phyloP scores from a whole-genome alignment of 2,329 filamentous ascomycete genomes.

The Sordariomycetes sp. region DNA sequence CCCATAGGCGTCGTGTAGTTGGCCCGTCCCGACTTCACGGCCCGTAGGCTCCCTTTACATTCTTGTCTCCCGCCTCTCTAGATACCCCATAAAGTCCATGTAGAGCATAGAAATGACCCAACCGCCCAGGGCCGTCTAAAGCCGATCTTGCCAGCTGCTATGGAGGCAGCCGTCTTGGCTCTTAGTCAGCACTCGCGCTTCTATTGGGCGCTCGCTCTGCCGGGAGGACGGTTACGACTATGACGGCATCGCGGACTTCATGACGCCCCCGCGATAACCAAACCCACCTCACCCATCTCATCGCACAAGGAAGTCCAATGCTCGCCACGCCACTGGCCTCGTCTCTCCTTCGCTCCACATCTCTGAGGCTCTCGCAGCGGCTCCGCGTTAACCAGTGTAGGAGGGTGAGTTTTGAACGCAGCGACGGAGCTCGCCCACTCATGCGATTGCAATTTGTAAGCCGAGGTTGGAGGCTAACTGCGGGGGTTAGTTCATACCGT shows the following conservation, averaged over 20 bases:
- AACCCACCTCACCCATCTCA: neutral
- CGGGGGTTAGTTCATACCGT: neutral
- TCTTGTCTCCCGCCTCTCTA: neutral
- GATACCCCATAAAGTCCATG: neutral
- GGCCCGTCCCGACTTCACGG: neutral
- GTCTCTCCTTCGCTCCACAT: neutral
- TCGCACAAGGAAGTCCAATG: neutral
- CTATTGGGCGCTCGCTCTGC: too few relatives aligned
- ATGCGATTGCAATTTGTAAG: neutral
- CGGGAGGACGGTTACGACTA: neutral
- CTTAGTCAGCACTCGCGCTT: neutral
- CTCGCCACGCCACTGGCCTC: neutral
- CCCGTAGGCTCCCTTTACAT: neutral
- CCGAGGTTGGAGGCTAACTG: neutral
- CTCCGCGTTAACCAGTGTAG: neutral
- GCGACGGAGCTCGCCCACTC: neutral
- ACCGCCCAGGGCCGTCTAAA: too few relatives aligned
- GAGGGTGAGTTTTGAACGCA: neutral
- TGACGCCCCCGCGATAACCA: neutral
- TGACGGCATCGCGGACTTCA: neutral
- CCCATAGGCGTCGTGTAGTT: constrained; percentile 7
- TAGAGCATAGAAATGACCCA: too few relatives aligned
- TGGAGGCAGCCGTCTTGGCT: too few relatives aligned
- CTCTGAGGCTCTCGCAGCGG: neutral
- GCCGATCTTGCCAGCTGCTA: too few relatives aligned